These are phyloP conservation scores for Xylaria curta DNA, from an alignment of 495 filamentous ascomycete species.

Conservation along the genomic window DNA sequence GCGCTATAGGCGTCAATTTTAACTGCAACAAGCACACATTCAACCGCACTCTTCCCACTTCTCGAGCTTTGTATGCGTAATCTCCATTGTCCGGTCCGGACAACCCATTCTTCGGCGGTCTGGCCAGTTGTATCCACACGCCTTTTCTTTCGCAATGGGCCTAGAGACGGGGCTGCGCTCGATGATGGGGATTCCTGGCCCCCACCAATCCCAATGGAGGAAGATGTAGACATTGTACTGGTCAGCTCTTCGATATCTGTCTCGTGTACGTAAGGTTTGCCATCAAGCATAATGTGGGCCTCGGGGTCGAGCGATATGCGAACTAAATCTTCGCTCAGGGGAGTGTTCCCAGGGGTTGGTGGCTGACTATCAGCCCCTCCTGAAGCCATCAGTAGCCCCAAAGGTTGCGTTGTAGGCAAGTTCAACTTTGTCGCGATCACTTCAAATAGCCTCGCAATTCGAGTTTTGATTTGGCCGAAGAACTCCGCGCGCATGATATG, in stretches of 20 bases:
- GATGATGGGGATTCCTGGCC: constrained; percentile 47
- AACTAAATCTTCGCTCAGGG: constrained; percentile 72
- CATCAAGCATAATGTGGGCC: constrained; percentile 76
- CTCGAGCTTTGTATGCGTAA: constrained; percentile 66
- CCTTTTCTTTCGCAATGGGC: constrained; percentile 58
- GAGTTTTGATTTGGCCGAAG: constrained; percentile 66
- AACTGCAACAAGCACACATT: constrained; percentile 74
- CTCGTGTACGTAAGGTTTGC: constrained; percentile 50
- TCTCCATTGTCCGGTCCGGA: constrained; percentile 83
- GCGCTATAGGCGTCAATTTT: constrained; percentile 78
- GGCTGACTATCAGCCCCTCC: constrained; percentile 59
- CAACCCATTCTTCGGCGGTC: constrained; percentile 66
- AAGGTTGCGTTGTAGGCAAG: constrained; percentile 67
- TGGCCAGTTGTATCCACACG: constrained; percentile 45
- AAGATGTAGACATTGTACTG: constrained; percentile 40
- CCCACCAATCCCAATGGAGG: constrained; percentile 40
- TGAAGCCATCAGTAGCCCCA: constrained; percentile 70
- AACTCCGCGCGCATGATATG: constrained; percentile 68
- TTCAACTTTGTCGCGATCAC: constrained; percentile 83
- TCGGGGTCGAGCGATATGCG: constrained; percentile 70
- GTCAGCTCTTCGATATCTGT: constrained; percentile 37
- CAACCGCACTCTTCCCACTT: constrained; percentile 62
- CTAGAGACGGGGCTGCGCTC: constrained; percentile 28
- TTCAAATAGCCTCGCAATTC: constrained; percentile 76
- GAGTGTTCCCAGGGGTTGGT: constrained; percentile 71